Base-by-base conservation (phyloP, 805 yeast species). In the Nakazawaea siamensis region DNA sequence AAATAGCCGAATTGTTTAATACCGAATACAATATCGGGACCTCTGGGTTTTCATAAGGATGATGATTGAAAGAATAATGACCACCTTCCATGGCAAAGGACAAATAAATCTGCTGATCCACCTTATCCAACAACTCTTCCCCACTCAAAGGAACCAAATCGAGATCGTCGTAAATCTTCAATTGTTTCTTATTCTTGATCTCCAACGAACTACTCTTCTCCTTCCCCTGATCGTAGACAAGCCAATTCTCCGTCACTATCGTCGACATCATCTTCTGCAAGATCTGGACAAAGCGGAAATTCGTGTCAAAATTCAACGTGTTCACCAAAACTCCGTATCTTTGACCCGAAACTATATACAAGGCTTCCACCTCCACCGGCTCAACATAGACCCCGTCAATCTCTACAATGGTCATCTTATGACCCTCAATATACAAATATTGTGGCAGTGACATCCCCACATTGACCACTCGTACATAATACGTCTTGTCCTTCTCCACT, bases 371-470 rank as follows among this genome's bases (percentile, higher is more conserved):
- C 24, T 57, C 60, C 39, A 54, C 55, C 13, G 74, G 76, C 34
- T 68, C 65, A 2, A 73, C 70, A 32, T 62, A 53, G n/a, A 70
- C 62, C 16, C 82, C 81, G 48, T 75, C 82, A 20, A 72, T 60
- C 47, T 73, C 82, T 18, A 75, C 69, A 7, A 74, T 62, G 3
- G 70, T 64, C 48, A 75, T 55, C 14, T 55, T 57, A 48, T 71
- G 78, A 44, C 62, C 70, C 44, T 70, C 73, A 37, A 74, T 56
- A 43, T 62, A 66, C 28, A 75, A 50, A 42, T 63, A 66, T 48
- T 75, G 80, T 2, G 79, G 66, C 2, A 69, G 73, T 30, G 76
- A 72, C 55, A 71, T 63, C 4, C 80, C 81, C 33, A 62, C 57
- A 43, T 74, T 75, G 33, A 68, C 60, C 15, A 75, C 49, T 39